phyloP scores from a whole-genome alignment of 306 rosid species.

The Begonia masoniana region DNA sequence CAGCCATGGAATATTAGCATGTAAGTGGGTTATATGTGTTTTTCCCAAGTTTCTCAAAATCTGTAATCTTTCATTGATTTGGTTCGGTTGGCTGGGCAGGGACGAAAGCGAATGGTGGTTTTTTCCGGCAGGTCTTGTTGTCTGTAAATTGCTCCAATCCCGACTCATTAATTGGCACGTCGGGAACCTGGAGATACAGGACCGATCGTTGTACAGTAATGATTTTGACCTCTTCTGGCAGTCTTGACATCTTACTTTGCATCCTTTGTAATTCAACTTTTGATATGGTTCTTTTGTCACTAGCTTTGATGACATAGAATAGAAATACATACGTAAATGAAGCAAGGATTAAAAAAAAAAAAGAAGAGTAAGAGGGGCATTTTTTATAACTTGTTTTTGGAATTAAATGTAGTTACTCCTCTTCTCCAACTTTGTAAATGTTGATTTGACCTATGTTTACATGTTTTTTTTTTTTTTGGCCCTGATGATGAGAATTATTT shows the following conservation, averaged over 20 bases:
- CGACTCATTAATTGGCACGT: slow-evolving; percentile 93
- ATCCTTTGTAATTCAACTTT: not conserved
- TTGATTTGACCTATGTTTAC: too few species aligned
- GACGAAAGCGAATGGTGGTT: slow-evolving; percentile 99
- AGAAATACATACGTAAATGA: not conserved
- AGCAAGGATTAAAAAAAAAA: slow-evolving; percentile 3
- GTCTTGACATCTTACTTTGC: slow-evolving; percentile 29
- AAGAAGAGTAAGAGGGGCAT: slow-evolving; percentile 21
- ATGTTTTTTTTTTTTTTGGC: too few species aligned
- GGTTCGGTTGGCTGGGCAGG: slow-evolving; percentile 33
- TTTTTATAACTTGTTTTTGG: slow-evolving; percentile 38
- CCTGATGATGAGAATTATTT: too few species aligned
- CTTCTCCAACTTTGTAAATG: too few species aligned
- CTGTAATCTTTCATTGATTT: too few species aligned
- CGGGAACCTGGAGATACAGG: slow-evolving; percentile 98
- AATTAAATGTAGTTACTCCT: not conserved
- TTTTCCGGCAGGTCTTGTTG: slow-evolving; percentile 68
- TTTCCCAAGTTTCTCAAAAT: not conserved
- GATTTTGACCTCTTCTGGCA: slow-evolving; percentile 98
- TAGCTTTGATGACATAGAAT: slow-evolving; percentile 9
- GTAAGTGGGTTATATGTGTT: slow-evolving; percentile 31
- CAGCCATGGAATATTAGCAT: slow-evolving; percentile 81
- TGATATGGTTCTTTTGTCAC: slow-evolving; percentile 15
- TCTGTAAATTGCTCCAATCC: slow-evolving; percentile 82
- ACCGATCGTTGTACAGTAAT: slow-evolving; percentile 94